A percentile compares a stretch with the other conserved stretches of the same genome.
Evolutionary conservation across 2,329 filamentous ascomycete genomes (phyloP).

Genomic region (Dothistroma septosporum): DNA sequence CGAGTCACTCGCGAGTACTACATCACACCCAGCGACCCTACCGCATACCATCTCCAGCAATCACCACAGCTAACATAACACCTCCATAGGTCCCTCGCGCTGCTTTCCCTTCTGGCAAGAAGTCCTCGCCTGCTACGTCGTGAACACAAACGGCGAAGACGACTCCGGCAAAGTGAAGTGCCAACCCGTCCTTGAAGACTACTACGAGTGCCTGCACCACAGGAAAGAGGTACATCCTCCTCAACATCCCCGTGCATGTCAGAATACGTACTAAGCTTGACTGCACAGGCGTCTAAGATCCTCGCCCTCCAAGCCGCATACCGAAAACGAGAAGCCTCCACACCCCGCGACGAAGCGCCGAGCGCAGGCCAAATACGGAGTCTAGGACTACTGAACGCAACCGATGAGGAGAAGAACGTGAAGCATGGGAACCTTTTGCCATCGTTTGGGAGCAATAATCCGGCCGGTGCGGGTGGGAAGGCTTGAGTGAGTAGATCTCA

Average conservation of each 20-base stretch:
- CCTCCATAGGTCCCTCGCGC: constrained; percentile 59
- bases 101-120: constrained; percentile 99
- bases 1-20: neutral
- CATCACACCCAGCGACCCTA: neutral
- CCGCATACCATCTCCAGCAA: neutral
- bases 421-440: constrained; percentile 44
- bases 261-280: neutral
- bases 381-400: constrained; percentile 70
- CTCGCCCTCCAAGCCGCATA: constrained; percentile 77
- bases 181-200: constrained; percentile 79
- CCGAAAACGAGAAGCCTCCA: constrained; percentile 70
- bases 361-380: constrained; percentile 83
- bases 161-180: constrained; percentile 87
- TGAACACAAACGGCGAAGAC: constrained; percentile 76
- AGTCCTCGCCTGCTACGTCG: constrained; percentile 94
- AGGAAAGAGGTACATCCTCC: constrained; percentile 81
- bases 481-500: neutral
- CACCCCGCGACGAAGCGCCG: constrained; percentile 73
- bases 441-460: constrained; percentile 25
- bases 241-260: neutral
- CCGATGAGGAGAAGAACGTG: constrained; percentile 67
- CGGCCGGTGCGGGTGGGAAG: constrained; percentile 8
- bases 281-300: constrained; percentile 67
- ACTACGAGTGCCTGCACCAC: constrained; percentile 98
- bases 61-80: constrained; percentile 6